These are phyloP conservation scores for Serpula lacrymans DNA, from an alignment of 768 basidiomycete genomes.

Conservation along the genomic window DNA sequence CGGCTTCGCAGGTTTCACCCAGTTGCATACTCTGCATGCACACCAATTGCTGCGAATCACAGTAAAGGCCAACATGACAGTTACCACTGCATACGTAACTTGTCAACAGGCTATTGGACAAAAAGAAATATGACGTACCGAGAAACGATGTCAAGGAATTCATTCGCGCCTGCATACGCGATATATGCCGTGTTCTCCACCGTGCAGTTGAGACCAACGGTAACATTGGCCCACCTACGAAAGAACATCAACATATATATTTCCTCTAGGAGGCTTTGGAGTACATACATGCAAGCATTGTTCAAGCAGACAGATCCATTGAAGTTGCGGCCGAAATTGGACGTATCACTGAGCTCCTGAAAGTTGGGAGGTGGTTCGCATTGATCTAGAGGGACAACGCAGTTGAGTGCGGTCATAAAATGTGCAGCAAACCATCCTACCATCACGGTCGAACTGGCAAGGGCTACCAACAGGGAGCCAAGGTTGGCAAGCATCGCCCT, in stretches of 20 bases:
- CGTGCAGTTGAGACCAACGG: constrained; percentile 57
- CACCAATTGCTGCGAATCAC: constrained; percentile 55
- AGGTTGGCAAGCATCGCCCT: constrained; percentile 64
- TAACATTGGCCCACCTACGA: constrained; percentile 74
- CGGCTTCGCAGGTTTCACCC: constrained; percentile 56
- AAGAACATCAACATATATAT: not conserved
- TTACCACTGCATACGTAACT: constrained; percentile 48
- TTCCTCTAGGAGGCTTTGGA: not conserved
- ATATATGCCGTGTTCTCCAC: constrained; percentile 81
- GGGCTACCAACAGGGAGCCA: constrained; percentile 57
- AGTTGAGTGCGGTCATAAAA: constrained; percentile 1
- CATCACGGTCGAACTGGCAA: constrained; percentile 87
- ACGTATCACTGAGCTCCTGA: constrained; percentile 57
- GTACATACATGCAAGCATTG: constrained; percentile 77
- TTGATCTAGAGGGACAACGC: constrained; percentile 52
- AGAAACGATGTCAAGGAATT: constrained; percentile 78
- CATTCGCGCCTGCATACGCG: constrained; percentile 53
- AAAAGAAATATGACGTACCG: constrained; percentile 44
- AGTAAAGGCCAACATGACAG: constrained; percentile 71
- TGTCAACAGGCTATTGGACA: not conserved
- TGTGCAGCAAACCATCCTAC: constrained; percentile 33
- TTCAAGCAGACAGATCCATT: constrained; percentile 86
- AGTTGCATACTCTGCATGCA: constrained; percentile 60
- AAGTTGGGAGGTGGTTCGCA: constrained; percentile 69
- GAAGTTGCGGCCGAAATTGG: constrained; percentile 65